Percentiles rank a stretch among this genome's conserved stretches.
These are phyloP conservation scores for Lippia alba DNA, from an alignment of 305 asterid species.

Conservation along the genomic window DNA sequence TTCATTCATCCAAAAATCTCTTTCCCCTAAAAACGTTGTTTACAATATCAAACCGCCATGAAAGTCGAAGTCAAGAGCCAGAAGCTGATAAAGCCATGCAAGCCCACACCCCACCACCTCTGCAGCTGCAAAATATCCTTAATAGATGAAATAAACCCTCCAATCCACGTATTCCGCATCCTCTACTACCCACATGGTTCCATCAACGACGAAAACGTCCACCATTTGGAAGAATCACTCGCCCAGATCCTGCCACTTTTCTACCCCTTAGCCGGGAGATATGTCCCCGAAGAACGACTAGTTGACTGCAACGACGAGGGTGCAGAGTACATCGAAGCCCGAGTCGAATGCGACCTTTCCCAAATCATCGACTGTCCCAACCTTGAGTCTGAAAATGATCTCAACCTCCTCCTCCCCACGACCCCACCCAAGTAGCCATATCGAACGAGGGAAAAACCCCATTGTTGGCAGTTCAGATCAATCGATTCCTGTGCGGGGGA, in stretches of 20 bases:
- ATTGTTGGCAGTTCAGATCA: background rate
- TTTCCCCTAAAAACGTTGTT: too few relatives aligned
- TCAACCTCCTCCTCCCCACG: conserved; percentile 18
- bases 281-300: background rate
- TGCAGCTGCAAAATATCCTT: conserved; percentile 10
- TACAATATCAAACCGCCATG: background rate
- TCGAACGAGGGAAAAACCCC: background rate
- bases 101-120: conserved; percentile 4
- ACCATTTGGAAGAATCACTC: conserved; percentile 16
- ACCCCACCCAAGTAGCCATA: background rate
- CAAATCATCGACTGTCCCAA: background rate
- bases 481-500: conserved; percentile 31
- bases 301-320: conserved; percentile 30
- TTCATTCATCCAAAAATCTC: too few relatives aligned
- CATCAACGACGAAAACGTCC: too few relatives aligned
- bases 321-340: conserved; percentile 13
- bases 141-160: conserved; percentile 10
- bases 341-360: conserved; percentile 13
- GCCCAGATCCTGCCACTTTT: conserved; percentile 24
- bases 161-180: conserved; percentile 22
- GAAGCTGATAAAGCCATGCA: background rate
- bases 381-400: too few relatives aligned
- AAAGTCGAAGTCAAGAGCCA: background rate
- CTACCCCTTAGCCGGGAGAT: conserved; percentile 31
- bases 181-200: conserved; percentile 12